Evolutionary conservation across 2,329 filamentous ascomycete genomes (phyloP).

Genomic region (Claviceps sp.): DNA sequence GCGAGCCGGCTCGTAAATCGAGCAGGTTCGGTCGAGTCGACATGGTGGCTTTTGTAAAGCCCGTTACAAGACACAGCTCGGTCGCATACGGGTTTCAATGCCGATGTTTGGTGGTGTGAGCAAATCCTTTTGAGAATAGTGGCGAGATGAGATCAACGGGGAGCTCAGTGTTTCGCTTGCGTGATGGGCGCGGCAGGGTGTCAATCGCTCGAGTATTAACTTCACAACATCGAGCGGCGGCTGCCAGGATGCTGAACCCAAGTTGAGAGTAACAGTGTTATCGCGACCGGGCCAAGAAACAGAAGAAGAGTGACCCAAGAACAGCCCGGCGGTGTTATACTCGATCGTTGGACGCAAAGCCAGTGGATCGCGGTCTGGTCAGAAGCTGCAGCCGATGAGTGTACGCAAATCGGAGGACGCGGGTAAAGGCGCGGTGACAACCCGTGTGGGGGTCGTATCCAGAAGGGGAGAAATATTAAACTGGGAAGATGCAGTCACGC

Average conservation of each 20-base stretch:
- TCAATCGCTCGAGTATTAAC: constrained; percentile 9
- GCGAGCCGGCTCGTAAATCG: constrained; percentile 45
- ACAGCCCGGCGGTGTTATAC: not conserved
- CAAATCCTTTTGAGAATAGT: no score
- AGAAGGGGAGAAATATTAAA: not conserved
- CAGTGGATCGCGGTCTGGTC: not conserved
- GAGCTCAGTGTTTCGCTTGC: not conserved
- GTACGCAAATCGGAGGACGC: not conserved
- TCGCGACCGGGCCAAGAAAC: not conserved
- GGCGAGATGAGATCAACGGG: no score
- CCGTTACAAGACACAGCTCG: constrained; percentile 3
- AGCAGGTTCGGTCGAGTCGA: constrained; percentile 42
- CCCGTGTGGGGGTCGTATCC: not conserved
- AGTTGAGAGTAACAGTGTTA: not conserved
- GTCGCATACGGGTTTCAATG: constrained; percentile 6
- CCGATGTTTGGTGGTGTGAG: no score
- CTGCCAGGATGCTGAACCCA: constrained; percentile 3
- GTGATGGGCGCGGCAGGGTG: constrained; percentile 6
- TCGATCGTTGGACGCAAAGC: not conserved
- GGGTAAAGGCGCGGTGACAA: not conserved
- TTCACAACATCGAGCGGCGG: constrained; percentile 8
- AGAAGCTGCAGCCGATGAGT: not conserved
- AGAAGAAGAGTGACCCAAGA: not conserved
- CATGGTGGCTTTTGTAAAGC: constrained; percentile 24
- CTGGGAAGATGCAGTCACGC: not conserved